A percentile compares a stretch with the other conserved stretches of the same genome.
Evolutionary conservation across 345 rosid species (phyloP).

Genomic region (Fremontodendron californicum): DNA sequence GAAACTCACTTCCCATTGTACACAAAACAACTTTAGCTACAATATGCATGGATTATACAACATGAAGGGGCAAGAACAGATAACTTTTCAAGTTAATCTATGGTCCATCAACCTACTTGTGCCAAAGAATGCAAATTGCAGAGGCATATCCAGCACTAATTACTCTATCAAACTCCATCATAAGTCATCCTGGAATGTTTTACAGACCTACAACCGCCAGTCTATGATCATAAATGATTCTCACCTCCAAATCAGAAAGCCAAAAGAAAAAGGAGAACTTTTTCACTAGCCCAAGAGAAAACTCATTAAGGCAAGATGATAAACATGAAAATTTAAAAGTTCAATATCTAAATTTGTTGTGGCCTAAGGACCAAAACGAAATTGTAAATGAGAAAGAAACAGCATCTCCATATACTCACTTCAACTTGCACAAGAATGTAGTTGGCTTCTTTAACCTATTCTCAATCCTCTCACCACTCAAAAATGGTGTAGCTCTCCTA

Average conservation of each 20-base stretch:
- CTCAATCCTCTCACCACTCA: constrained; percentile 73
- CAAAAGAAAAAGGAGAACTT: not conserved
- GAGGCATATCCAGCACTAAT: not conserved
- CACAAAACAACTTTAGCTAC: not conserved
- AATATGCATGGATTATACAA: not conserved
- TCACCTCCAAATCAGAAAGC: not conserved
- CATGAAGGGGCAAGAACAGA: not conserved
- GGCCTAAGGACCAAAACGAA: not conserved
- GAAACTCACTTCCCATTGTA: not conserved
- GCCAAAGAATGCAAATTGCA: not conserved
- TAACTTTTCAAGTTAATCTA: not conserved
- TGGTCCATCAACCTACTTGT: not conserved
- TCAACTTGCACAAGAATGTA: constrained; percentile 96
- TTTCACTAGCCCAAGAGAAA: not conserved
- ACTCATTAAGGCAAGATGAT: not conserved
- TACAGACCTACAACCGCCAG: not conserved
- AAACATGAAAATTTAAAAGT: not conserved
- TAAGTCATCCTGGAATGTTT: not conserved
- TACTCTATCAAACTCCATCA: not conserved
- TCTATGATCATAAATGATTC: not conserved
- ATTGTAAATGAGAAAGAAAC: not conserved
- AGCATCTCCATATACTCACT: constrained; percentile 52
- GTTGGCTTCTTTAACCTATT: constrained; percentile 97
- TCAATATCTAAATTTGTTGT: not conserved
- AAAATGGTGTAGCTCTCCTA: constrained; percentile 62